These are phyloP conservation scores for Filosporella fistucella DNA, from an alignment of 495 filamentous ascomycete species.

Conservation along the genomic window DNA sequence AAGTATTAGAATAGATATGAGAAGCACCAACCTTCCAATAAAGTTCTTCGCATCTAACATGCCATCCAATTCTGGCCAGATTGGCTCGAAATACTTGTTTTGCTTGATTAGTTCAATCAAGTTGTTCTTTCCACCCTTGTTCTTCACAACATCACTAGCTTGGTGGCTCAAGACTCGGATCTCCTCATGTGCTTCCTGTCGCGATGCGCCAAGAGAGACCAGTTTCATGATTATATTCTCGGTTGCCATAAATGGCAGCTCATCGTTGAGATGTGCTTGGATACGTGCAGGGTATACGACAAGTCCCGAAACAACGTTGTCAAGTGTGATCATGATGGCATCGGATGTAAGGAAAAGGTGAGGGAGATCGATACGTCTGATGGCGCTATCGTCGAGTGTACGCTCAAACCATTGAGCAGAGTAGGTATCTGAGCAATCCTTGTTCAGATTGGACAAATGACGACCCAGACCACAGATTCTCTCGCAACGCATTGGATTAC, in stretches of 20 bases:
- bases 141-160: constrained; percentile 76
- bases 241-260: constrained; percentile 89
- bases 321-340: constrained; percentile 70
- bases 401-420: constrained; percentile 82
- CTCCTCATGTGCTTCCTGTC: constrained; percentile 91
- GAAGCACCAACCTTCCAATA: constrained; percentile 46
- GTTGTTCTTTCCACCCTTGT: constrained; percentile 74
- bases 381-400: constrained; percentile 40
- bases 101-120: constrained; percentile 74
- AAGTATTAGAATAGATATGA: background rate
- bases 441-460: constrained; percentile 59
- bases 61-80: constrained; percentile 67
- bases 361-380: constrained; percentile 53
- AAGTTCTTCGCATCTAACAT: constrained; percentile 71
- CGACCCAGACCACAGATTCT: constrained; percentile 75
- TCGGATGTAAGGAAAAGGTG: constrained; percentile 82
- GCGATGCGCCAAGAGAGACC: constrained; percentile 32
- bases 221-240: constrained; percentile 57
- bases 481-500: constrained; percentile 88
- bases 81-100: constrained; percentile 76
- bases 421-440: constrained; percentile 72
- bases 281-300: constrained; percentile 82
- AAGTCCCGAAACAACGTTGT: constrained; percentile 75
- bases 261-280: constrained; percentile 59
- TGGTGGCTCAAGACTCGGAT: constrained; percentile 88